Percentiles rank a stretch among this genome's conserved stretches.
Evolutionary conservation across 805 yeast genomes (phyloP).

Genomic region (Yamadazyma kitorensis): DNA sequence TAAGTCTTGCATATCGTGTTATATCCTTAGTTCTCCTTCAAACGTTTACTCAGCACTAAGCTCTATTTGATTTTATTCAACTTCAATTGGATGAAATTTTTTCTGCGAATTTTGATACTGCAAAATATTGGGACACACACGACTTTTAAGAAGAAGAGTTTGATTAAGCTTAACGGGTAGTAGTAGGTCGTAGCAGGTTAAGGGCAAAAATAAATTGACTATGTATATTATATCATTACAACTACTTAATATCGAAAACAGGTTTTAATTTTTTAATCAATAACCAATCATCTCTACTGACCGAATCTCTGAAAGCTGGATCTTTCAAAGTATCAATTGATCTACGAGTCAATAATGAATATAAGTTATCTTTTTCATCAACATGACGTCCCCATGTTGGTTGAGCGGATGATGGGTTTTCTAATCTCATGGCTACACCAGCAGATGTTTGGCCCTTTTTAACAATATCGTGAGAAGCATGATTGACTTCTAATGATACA

Average conservation of each 20-base stretch:
- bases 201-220: neutral
- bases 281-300: conserved; percentile 94
- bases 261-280: conserved; percentile 85
- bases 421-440: conserved; percentile 98
- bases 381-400: conserved; percentile 99
- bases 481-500: conserved; percentile 92
- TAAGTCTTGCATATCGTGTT: conserved; percentile 73
- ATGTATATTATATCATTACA: neutral
- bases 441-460: conserved; percentile 95
- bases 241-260: conserved; percentile 74
- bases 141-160: neutral
- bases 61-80: conserved; percentile 9
- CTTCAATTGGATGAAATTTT: conserved; percentile 16
- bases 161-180: too few species aligned
- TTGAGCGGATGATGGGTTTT: conserved; percentile 85
- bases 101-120: too few species aligned
- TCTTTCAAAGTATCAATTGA: conserved; percentile 97
- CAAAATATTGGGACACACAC: neutral
- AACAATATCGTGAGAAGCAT: conserved; percentile 72
- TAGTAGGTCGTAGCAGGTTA: too few species aligned
- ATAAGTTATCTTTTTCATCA: conserved; percentile 85
- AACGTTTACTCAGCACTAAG: too few species aligned
- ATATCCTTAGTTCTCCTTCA: too few species aligned
- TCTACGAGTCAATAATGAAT: conserved; percentile 85
- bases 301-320: conserved; percentile 94